These are phyloP conservation scores for Escallonia herrerae DNA, from an alignment of 129 eudicot genomes.

Conservation along the genomic window DNA sequence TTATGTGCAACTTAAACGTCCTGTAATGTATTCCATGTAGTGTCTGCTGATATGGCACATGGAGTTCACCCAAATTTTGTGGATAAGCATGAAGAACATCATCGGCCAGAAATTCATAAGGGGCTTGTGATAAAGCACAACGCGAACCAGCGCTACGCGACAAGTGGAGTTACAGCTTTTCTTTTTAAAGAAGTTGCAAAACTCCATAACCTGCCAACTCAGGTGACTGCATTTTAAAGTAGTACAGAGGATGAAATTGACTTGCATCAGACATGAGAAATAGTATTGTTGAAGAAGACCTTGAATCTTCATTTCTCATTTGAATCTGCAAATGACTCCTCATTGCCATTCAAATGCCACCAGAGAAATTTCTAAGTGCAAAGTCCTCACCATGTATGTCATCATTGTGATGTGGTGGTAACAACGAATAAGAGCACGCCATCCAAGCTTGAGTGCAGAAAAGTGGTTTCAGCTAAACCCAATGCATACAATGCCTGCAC, in stretches of 20 bases:
- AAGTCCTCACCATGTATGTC: too few species aligned
- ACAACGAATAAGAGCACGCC: too few species aligned
- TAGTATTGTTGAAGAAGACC: background rate
- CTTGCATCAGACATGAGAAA: background rate
- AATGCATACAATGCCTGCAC: too few species aligned
- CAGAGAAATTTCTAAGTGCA: too few species aligned
- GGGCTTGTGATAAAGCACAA: conserved; percentile 94
- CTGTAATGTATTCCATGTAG: conserved; percentile 28
- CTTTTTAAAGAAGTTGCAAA: conserved; percentile 87
- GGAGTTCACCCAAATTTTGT: conserved; percentile 91
- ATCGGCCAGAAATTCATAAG: conserved; percentile 74
- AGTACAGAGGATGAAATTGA: background rate
- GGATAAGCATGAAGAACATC: conserved; percentile 92
- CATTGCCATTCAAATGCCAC: background rate
- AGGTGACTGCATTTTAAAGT: conserved; percentile 39
- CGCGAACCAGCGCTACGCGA: conserved; percentile 96
- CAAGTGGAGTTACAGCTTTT: conserved; percentile 90
- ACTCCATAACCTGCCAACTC: conserved; percentile 73
- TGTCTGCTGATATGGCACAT: conserved; percentile 99
- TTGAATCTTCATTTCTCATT: background rate
- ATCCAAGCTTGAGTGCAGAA: too few species aligned
- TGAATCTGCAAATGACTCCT: background rate
- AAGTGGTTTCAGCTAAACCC: too few species aligned
- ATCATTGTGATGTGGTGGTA: too few species aligned
- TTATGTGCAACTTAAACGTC: conserved; percentile 1